Evolutionary conservation across 2,329 filamentous ascomycete species (phyloP).

Genomic region (Paracoccidioides brasiliensis): DNA sequence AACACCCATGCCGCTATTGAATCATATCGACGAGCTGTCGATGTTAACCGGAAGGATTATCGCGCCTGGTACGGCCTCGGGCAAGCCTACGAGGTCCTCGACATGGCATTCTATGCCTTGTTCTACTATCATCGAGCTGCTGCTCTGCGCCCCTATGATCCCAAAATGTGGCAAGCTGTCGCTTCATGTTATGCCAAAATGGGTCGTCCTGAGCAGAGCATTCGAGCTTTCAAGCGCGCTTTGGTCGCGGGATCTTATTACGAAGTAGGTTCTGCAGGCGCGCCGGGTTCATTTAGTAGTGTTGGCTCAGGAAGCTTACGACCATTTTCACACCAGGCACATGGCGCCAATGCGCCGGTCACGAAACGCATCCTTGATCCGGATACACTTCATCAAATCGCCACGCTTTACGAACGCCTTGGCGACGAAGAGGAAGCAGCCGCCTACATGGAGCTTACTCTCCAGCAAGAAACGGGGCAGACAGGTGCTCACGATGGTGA

Average conservation of each 20-base stretch:
- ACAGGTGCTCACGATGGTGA: constrained; percentile 25
- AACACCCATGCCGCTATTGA: constrained; percentile 98
- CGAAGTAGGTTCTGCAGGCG: constrained; percentile 41
- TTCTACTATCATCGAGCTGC: constrained; percentile 98
- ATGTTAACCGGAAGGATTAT: constrained; percentile 92
- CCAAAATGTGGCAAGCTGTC: constrained; percentile 98
- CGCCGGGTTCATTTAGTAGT: constrained; percentile 15
- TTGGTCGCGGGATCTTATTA: constrained; percentile 79
- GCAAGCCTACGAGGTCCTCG: constrained; percentile 92
- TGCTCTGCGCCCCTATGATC: constrained; percentile 84
- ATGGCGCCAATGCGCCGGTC: constrained; percentile 19
- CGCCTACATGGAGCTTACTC: constrained; percentile 88
- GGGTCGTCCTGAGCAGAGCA: constrained; percentile 73
- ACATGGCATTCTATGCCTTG: constrained; percentile 93
- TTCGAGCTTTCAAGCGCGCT: constrained; percentile 88
- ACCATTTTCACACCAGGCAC: background rate
- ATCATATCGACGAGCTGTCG: constrained; percentile 86
- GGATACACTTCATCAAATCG: constrained; percentile 81
- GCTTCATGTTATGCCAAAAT: constrained; percentile 86
- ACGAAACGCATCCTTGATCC: constrained; percentile 55
- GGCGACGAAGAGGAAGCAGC: constrained; percentile 67
- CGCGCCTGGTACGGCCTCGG: constrained; percentile 96
- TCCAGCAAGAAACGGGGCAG: constrained; percentile 78
- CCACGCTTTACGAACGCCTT: constrained; percentile 71
- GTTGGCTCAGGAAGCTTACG: constrained; percentile 35